These are phyloP conservation scores for Yamadazyma aaseri DNA, from an alignment of 1,139 yeast species.

Conservation along the genomic window DNA sequence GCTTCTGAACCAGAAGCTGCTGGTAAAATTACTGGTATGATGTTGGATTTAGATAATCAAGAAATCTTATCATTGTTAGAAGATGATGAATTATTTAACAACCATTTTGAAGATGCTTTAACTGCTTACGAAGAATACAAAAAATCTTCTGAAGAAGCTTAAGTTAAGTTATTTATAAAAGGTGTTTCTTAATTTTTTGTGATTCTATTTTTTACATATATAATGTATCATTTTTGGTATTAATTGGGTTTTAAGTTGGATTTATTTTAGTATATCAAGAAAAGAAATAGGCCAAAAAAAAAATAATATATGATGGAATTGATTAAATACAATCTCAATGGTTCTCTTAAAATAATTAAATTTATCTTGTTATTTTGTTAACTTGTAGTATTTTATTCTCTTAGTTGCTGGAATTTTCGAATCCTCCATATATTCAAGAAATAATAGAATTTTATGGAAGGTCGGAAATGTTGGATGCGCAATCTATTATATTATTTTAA, in stretches of 20 bases:
- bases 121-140: conserved; percentile 89
- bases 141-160: conserved; percentile 42
- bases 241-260: conserved; percentile 30
- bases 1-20: conserved; percentile 91
- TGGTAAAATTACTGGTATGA: conserved; percentile 99
- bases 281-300: conserved; percentile 23
- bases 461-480: conserved; percentile 1
- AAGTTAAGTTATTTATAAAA: conserved; percentile 10
- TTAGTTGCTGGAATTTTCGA: not conserved
- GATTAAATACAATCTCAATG: not conserved
- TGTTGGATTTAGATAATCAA: conserved; percentile 90
- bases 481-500: not conserved
- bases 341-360: not conserved
- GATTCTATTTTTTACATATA: conserved; percentile 24
- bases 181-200: conserved; percentile 15
- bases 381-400: too few relatives aligned
- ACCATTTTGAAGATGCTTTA: conserved; percentile 92
- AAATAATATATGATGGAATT: conserved; percentile 20
- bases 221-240: conserved; percentile 26
- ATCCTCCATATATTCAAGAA: too few relatives aligned
- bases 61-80: conserved; percentile 88
- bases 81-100: conserved; percentile 86
- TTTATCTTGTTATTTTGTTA: not conserved
- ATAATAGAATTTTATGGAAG: conserved; percentile 1
- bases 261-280: conserved; percentile 26